Base-by-base conservation (phyloP, 2,329 filamentous ascomycete species). In the Blumeriella jaapii region DNA sequence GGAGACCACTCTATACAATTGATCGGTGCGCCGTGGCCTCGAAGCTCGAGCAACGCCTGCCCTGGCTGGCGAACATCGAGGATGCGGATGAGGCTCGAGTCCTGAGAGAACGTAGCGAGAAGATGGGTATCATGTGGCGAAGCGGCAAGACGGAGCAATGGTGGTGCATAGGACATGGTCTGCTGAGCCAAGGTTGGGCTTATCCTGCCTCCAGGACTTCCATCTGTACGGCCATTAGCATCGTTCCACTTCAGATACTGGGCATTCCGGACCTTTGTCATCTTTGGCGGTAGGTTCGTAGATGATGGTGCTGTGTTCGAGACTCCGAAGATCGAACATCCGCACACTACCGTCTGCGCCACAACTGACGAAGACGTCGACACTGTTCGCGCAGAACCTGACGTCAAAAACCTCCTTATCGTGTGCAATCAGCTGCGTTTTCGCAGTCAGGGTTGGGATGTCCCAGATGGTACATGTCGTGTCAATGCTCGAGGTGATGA, bases 381-480 rank as follows among this genome's bases (percentile, higher is more conserved):
- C 85, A 51, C 86, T 95, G 49, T 93, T 91, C 31, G 91, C 91
- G 61, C 91, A 98, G 62, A 98, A 98, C 13, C 91, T 78, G 30
- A 98, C 91, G 57, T 98, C 91, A 54, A 94, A 98, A 5, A 98
- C 91, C 60, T 98, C 91, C 60, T 96, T 96, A 62, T 98, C 91
- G 58, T 98, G 91, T 13, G 91, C 91, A 60, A 98, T 98, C 29
- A 98, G 67, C 58, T 98, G 91, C 2, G 91, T 98, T 63, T 98
- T 98, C 34, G 91, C 91, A 1, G 91, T 98, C 44, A 98, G 67
- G 1, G 91, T 95, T 3, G 91, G 91, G 37, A 98, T 98, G 58
- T 98, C 91, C 91, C 91, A 98, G 47, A 98, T 98, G 4, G 91
- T 98, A 62, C 91, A 98, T 5, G 91, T 98, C 1, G 91, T 98